Percentiles rank a stretch among this genome's conserved stretches.
These are phyloP conservation scores for Solanum rostratum DNA, from an alignment of 257 asterid genomes.

Conservation along the genomic window DNA sequence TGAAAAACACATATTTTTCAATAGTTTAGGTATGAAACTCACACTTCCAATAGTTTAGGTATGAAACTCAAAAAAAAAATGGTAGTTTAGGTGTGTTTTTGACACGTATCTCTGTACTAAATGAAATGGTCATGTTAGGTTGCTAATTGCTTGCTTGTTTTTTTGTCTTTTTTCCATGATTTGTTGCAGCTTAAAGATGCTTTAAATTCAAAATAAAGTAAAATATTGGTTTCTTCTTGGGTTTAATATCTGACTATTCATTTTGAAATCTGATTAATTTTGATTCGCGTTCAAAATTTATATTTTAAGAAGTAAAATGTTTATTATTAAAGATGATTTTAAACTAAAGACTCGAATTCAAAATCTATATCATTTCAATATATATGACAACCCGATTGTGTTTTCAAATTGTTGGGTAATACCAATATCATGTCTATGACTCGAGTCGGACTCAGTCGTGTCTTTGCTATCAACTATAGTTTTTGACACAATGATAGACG, in stretches of 20 bases:
- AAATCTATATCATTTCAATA: background rate
- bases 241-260: rapidly evolving
- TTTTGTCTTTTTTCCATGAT: background rate
- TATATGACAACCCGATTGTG: background rate
- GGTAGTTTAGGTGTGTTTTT: too few relatives aligned
- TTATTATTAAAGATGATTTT: background rate
- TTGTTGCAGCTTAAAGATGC: background rate
- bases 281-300: rapidly evolving
- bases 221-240: background rate
- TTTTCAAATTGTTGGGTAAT: too few relatives aligned
- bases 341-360: rapidly evolving
- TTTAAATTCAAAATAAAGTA: background rate
- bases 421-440: too few relatives aligned
- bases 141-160: background rate
- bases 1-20: too few relatives aligned
- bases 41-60: too few relatives aligned
- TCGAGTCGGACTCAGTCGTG: too few relatives aligned
- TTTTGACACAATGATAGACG: too few relatives aligned
- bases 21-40: too few relatives aligned
- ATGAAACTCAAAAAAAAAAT: too few relatives aligned
- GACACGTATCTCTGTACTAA: too few relatives aligned
- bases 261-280: background rate
- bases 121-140: background rate
- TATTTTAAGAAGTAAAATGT: background rate
- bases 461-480: too few relatives aligned